Evolutionary conservation across 495 filamentous ascomycete genomes (phyloP).

Genomic region (Niebla homalea): DNA sequence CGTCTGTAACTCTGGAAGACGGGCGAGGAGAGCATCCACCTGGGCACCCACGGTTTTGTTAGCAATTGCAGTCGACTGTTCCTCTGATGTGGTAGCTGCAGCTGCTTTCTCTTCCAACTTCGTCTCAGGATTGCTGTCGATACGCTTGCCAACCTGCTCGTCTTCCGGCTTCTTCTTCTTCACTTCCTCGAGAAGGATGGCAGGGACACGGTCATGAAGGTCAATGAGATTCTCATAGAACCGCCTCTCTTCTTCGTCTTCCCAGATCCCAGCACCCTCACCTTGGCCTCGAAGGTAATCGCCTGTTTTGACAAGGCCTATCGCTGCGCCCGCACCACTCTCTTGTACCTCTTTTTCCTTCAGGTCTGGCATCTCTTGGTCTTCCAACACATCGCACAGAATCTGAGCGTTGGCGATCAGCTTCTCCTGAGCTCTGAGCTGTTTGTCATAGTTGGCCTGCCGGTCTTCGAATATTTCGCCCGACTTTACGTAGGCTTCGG

Average conservation of each 20-base stretch:
- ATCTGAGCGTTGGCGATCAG: conserved; percentile 82
- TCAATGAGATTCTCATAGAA: conserved; percentile 97
- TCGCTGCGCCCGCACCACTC: conserved; percentile 52
- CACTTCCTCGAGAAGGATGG: conserved; percentile 79
- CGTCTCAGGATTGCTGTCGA: conserved; percentile 22
- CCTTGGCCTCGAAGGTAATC: conserved; percentile 84
- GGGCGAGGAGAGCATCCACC: conserved; percentile 79
- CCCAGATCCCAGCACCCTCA: conserved; percentile 96
- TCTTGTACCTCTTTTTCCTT: conserved; percentile 64
- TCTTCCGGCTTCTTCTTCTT: conserved; percentile 91
- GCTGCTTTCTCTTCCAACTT: conserved; percentile 20
- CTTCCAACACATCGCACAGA: conserved; percentile 65
- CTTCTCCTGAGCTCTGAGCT: conserved; percentile 80
- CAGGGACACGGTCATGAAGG: conserved; percentile 88
- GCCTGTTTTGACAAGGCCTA: conserved; percentile 85
- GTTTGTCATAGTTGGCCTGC: conserved; percentile 88
- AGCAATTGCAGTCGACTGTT: conserved; percentile 82
- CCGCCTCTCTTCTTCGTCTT: conserved; percentile 92
- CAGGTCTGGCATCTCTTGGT: conserved; percentile 89
- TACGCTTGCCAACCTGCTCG: conserved; percentile 48
- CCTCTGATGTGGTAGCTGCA: conserved; percentile 41
- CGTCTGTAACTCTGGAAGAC: conserved; percentile 76
- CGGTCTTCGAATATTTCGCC: conserved; percentile 98
- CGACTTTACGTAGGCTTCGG: conserved; percentile 96
- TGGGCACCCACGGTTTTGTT: conserved; percentile 97